Evolutionary conservation across 768 basidiomycete genomes (phyloP).

Genomic region (Mycena pura): DNA sequence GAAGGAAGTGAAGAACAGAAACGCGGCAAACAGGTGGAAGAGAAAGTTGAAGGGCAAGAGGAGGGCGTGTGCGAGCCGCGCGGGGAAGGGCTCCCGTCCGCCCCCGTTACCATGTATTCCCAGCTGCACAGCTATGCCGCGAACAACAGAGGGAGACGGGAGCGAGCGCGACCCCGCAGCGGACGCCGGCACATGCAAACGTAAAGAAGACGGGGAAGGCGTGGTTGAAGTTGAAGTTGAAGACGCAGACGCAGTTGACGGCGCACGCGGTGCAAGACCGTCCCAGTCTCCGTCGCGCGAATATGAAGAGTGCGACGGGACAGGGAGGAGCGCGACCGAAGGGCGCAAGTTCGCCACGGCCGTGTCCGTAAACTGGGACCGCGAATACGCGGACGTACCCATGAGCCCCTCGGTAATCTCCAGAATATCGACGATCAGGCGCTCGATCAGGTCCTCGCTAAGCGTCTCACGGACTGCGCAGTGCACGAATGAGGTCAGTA

Average conservation of each 20-base stretch:
- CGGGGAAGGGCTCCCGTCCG: constrained; percentile 1
- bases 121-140: constrained; percentile 5
- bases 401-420: constrained; percentile 54
- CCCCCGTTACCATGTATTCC: too few relatives aligned
- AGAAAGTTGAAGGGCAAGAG: constrained; percentile 20
- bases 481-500: constrained; percentile 36
- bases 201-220: too few relatives aligned
- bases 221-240: too few relatives aligned
- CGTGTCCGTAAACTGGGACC: constrained; percentile 8
- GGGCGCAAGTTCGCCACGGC: constrained; percentile 4
- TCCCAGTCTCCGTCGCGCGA: too few relatives aligned
- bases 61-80: constrained; percentile 11
- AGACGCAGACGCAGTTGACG: too few relatives aligned
- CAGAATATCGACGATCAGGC: constrained; percentile 58
- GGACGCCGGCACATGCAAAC: too few relatives aligned
- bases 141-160: neutral
- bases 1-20: neutral
- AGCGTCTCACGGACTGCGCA: constrained; percentile 57
- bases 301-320: constrained; percentile 16
- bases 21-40: constrained; percentile 14
- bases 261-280: too few relatives aligned
- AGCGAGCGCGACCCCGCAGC: neutral
- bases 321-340: constrained; percentile 7
- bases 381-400: constrained; percentile 40
- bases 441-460: constrained; percentile 57